Conservation (phyloP, 495 filamentous ascomycete genomes). For the Lophium mytilinum region DNA sequence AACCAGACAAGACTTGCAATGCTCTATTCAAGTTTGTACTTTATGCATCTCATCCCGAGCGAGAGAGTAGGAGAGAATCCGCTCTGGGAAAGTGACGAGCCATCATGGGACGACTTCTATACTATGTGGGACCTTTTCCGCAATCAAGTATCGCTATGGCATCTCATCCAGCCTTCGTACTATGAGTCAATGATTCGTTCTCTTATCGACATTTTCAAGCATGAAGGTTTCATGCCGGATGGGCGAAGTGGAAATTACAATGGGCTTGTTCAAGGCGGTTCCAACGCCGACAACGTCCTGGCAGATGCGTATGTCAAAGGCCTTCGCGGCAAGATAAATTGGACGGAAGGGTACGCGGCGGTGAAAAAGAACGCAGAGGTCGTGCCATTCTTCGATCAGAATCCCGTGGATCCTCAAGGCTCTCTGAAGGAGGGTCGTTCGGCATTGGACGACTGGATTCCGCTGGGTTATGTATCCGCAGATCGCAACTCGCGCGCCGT, state of each 20-base stretch:
- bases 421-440: constrained; percentile 30
- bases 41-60: constrained; percentile 32
- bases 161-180: constrained; percentile 28
- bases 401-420: constrained; percentile 25
- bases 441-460: constrained; percentile 32
- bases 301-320: constrained; percentile 37
- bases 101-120: constrained; percentile 35
- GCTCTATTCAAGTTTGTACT: constrained; percentile 32
- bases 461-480: constrained; percentile 28
- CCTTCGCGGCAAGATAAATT: constrained; percentile 28
- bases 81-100: constrained; percentile 28
- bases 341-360: constrained; percentile 32
- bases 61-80: constrained; percentile 34
- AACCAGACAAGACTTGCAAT: constrained; percentile 28
- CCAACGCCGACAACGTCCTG: constrained; percentile 34
- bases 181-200: constrained; percentile 27
- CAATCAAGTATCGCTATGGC: constrained; percentile 26
- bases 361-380: constrained; percentile 33
- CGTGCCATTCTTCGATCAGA: constrained; percentile 28
- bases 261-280: constrained; percentile 33
- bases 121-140: constrained; percentile 35
- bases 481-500: constrained; percentile 26
- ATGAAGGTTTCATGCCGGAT: constrained; percentile 33
- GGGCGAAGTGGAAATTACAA: constrained; percentile 31
- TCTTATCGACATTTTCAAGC: constrained; percentile 33